Base-by-base conservation (phyloP, 352 stramenopile genomes). In the Phytophthora fragariaefolia region DNA sequence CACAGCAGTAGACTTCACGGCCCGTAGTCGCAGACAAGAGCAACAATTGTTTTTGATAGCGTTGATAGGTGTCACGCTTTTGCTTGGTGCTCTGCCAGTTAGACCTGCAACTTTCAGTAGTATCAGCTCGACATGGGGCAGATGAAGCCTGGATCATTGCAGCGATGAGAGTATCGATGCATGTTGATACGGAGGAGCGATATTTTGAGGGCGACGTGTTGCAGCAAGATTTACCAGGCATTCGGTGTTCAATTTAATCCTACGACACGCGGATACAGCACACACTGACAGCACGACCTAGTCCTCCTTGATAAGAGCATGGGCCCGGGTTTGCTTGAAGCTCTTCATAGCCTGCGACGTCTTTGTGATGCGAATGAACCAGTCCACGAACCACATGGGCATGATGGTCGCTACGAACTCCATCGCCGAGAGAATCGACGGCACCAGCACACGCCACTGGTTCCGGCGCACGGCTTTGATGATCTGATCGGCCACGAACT, bases 401-500 rank as follows among this genome's bases (percentile, higher is more conserved):
- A 80, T 54, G 26, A 82, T 45, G 3, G 50, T 65, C 15, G 73
- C 43, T 23, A 82, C 49, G 15, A 77, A 18, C 62, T 85, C 79
- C 46, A 83, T 47, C 10, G 77, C 26, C 2, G 13, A 36, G 13
- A 85, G 38, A 7, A 80, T 40, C 13, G 49, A 66, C 18, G 79
- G 79, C 67, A 74, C 52, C 13, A 87, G 45, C 26, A 87, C 45
- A 0, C 74, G 69, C 50, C 60, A 83, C 51, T 87, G 69, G 60
- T 86, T 86, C 46, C 69, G 69, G 10, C 76, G 71, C 40, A 90
- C 77, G 12, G 78, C 75, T 38, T 71, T 67, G 28, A 90, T 74
- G 58, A 86, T 77, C 32, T 74, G 43, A 13, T 74, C 62, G 0
- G 76, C 79, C n/a, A 86, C 77, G 42, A 75, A 72, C 47, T 84